These are phyloP conservation scores for Macrocystidia cucumis DNA, from an alignment of 1,284 basidiomycete species.

Conservation along the genomic window DNA sequence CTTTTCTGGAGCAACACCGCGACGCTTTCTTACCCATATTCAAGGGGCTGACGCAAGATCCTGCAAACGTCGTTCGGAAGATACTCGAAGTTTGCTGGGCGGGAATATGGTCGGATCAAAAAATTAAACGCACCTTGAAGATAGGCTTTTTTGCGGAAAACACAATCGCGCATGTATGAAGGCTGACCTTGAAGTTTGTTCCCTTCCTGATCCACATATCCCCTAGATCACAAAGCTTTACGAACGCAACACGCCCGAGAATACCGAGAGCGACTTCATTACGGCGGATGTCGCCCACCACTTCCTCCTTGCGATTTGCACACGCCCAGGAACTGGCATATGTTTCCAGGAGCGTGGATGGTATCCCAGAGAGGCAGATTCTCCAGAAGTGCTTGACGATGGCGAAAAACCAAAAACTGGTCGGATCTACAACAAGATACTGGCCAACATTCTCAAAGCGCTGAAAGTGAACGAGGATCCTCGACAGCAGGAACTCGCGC, in stretches of 20 bases:
- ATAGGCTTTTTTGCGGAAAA: constrained; percentile 59
- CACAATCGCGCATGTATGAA: constrained; percentile 54
- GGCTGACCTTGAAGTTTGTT: constrained; percentile 12
- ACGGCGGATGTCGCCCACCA: constrained; percentile 83
- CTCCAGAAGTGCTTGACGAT: constrained; percentile 19
- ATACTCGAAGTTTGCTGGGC: constrained; percentile 64
- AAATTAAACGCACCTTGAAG: constrained; percentile 62
- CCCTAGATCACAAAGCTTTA: constrained; percentile 63
- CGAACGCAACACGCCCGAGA: constrained; percentile 47
- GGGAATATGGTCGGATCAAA: constrained; percentile 63
- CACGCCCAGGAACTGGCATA: constrained; percentile 75
- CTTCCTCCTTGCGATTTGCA: constrained; percentile 84
- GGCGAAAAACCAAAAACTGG: constrained; percentile 21
- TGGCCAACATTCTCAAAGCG: constrained; percentile 67
- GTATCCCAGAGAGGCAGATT: constrained; percentile 67
- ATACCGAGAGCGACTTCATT: constrained; percentile 39
- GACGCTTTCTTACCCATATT: constrained; percentile 58
- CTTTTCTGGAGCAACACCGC: constrained; percentile 61
- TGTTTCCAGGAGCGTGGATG: constrained; percentile 89
- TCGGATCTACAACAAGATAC: constrained; percentile 80
- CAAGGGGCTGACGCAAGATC: constrained; percentile 59
- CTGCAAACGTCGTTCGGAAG: constrained; percentile 43
- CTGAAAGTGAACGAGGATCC: constrained; percentile 81
- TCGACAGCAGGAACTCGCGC: constrained; percentile 78
- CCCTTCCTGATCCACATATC: constrained; percentile 1